These are phyloP conservation scores for Podospora pseudoanserina DNA, from an alignment of 495 filamentous ascomycete species.

Conservation along the genomic window DNA sequence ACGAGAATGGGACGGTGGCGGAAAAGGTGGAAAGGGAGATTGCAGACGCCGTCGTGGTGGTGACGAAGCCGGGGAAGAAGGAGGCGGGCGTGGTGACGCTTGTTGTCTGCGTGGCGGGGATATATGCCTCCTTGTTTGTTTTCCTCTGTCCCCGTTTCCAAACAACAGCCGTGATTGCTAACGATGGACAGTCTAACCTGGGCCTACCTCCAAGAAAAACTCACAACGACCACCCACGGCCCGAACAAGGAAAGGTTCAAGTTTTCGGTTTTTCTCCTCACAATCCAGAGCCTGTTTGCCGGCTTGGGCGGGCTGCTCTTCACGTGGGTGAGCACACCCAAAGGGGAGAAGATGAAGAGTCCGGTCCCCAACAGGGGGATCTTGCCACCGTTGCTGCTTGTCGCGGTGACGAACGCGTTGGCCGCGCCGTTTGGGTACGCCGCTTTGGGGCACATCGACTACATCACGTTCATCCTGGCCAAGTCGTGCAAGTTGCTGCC, in stretches of 20 bases:
- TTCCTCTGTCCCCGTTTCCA: background rate
- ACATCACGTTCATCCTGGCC: constrained; percentile 96
- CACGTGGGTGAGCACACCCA: constrained; percentile 63
- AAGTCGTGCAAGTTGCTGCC: constrained; percentile 97
- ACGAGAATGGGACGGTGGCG: constrained; percentile 32
- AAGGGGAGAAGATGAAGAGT: constrained; percentile 46
- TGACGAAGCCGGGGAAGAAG: constrained; percentile 42
- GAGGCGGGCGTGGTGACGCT: constrained; percentile 64
- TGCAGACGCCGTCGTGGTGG: constrained; percentile 18
- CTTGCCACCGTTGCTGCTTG: constrained; percentile 73
- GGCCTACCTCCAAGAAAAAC: constrained; percentile 94
- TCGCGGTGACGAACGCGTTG: constrained; percentile 81
- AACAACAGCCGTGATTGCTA: constrained; percentile 4
- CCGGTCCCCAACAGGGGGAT: constrained; percentile 75
- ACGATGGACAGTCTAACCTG: constrained; percentile 70
- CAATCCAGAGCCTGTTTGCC: constrained; percentile 90
- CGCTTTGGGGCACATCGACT: constrained; percentile 89
- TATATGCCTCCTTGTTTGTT: constrained; percentile 90
- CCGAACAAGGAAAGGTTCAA: constrained; percentile 67
- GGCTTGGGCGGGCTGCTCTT: constrained; percentile 76
- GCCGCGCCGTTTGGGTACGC: constrained; percentile 95
- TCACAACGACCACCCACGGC: constrained; percentile 91
- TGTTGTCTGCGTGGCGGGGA: constrained; percentile 81
- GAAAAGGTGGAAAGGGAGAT: constrained; percentile 17
- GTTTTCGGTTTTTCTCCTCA: constrained; percentile 91